Conservation (phyloP, 1,139 yeast genomes). For the Suhomyces yuchorum region DNA sequence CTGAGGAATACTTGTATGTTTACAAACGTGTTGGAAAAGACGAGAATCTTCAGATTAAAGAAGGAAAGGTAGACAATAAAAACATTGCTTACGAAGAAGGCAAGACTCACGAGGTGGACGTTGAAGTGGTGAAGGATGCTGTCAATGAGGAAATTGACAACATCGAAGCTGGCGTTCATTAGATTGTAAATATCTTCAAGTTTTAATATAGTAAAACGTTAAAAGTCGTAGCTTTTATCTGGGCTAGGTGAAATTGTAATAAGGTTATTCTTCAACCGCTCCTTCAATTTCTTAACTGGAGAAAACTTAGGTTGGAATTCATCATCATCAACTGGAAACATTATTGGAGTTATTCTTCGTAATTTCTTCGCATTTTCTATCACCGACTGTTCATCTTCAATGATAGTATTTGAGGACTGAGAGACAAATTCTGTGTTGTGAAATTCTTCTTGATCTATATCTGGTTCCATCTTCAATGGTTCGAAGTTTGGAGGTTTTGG, state of each 20-base stretch:
- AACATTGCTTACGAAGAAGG: slow-evolving; percentile 4
- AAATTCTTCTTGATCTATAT: background rate
- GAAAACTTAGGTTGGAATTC: slow-evolving; percentile 34
- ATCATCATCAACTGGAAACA: slow-evolving; percentile 39
- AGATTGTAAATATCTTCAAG: background rate
- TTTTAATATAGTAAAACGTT: background rate
- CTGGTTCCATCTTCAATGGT: slow-evolving; percentile 4
- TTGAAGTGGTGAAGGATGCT: slow-evolving; percentile 12
- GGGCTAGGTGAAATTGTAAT: slow-evolving; percentile 13
- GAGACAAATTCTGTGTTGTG: slow-evolving; percentile 3
- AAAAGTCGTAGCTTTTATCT: slow-evolving; percentile 5
- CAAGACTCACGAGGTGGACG: slow-evolving; percentile 13
- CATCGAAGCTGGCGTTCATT: slow-evolving; percentile 8
- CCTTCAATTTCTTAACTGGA: slow-evolving; percentile 33
- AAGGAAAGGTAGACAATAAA: background rate
- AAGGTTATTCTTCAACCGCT: slow-evolving; percentile 21
- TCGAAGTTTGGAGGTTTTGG: slow-evolving; percentile 38
- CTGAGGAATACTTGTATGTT: slow-evolving; percentile 31
- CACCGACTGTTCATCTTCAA: slow-evolving; percentile 23
- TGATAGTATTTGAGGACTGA: slow-evolving; percentile 10
- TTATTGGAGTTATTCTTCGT: slow-evolving; percentile 42
- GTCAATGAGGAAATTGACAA: slow-evolving; percentile 17
- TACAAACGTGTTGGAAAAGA: slow-evolving; percentile 29
- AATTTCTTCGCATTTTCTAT: slow-evolving; percentile 44
- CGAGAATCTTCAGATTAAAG: slow-evolving; percentile 9